phyloP scores from a whole-genome alignment of 176 grass and related monocot genomes.

The Tillandsia leiboldiana region DNA sequence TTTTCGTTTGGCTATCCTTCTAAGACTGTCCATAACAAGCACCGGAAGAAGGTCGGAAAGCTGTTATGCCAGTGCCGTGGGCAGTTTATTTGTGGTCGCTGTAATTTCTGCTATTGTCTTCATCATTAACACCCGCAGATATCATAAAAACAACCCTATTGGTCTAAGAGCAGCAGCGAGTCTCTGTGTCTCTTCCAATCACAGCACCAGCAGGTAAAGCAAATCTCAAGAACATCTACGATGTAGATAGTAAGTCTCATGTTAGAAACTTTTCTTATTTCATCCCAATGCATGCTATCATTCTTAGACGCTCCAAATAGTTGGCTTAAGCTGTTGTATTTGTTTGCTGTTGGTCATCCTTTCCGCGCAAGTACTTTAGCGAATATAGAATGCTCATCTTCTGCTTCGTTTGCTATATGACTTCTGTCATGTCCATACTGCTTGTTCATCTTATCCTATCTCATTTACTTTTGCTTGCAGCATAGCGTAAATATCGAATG shows the following conservation, averaged over 20 bases:
- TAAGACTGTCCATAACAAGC: slow-evolving; percentile 20
- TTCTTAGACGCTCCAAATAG: not conserved
- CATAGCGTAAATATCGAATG: no score
- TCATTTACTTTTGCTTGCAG: not conserved
- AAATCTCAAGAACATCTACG: not conserved
- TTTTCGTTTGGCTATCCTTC: slow-evolving; percentile 31
- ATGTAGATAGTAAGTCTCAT: not conserved
- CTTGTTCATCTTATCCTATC: not conserved
- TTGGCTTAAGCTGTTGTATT: no score
- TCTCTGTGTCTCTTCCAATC: slow-evolving; percentile 27
- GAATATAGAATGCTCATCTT: not conserved
- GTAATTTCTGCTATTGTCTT: slow-evolving; percentile 40
- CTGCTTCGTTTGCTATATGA: not conserved
- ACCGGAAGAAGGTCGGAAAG: slow-evolving; percentile 28
- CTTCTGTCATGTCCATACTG: not conserved
- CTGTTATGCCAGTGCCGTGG: not conserved
- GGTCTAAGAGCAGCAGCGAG: slow-evolving; percentile 22
- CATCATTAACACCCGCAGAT: slow-evolving; percentile 19
- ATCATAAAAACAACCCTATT: not conserved
- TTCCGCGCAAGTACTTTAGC: not conserved
- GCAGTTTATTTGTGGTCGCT: slow-evolving; percentile 18
- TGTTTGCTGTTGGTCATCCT: no score
- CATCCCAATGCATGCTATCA: not conserved
- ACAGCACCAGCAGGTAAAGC: slow-evolving; percentile 36
- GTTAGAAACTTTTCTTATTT: not conserved